A percentile compares a stretch with the other conserved stretches of the same genome.
Conservation (phyloP, 2,329 filamentous ascomycete genomes). For the Eurotiales sp. region DNA sequence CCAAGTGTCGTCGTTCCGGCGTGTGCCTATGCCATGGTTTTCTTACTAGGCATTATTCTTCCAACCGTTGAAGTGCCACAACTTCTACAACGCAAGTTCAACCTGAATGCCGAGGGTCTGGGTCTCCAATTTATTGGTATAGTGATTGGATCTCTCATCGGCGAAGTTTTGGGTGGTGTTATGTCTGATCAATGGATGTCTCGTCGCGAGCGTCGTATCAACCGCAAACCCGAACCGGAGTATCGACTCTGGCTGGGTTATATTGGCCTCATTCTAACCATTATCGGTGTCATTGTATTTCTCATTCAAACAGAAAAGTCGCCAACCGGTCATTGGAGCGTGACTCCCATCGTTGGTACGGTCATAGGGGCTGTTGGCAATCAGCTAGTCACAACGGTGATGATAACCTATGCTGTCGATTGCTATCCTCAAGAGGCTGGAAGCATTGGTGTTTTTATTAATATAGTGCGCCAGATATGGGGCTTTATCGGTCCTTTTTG, state of each 20-base stretch:
- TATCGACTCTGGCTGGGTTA: conserved; percentile 57
- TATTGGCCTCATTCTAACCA: conserved; percentile 47
- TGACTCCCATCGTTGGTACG: conserved; percentile 54
- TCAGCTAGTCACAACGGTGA: conserved; percentile 59
- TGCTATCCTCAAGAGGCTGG: conserved; percentile 52
- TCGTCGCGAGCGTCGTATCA: conserved; percentile 26
- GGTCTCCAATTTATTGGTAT: conserved; percentile 56
- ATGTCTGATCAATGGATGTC: conserved; percentile 52
- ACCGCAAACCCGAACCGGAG: conserved; percentile 45
- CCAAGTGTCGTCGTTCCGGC: conserved; percentile 50
- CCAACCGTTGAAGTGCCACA: conserved; percentile 57
- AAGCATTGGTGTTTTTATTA: conserved; percentile 59
- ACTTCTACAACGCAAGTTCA: conserved; percentile 52
- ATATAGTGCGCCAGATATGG: conserved; percentile 53
- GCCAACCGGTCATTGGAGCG: conserved; percentile 48
- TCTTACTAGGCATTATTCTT: conserved; percentile 52
- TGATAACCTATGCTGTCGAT: conserved; percentile 60
- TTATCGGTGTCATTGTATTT: conserved; percentile 55
- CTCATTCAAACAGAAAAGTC: conserved; percentile 47
- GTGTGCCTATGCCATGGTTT: conserved; percentile 52
- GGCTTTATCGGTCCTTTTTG: conserved; percentile 48
- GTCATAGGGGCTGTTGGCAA: conserved; percentile 54
- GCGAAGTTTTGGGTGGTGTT: conserved; percentile 56
- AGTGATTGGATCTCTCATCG: conserved; percentile 55
- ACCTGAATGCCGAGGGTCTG: conserved; percentile 54